Evolutionary conservation across 75 land plant genomes (phyloP).

Genomic region (Adiantum capillusveneris): DNA sequence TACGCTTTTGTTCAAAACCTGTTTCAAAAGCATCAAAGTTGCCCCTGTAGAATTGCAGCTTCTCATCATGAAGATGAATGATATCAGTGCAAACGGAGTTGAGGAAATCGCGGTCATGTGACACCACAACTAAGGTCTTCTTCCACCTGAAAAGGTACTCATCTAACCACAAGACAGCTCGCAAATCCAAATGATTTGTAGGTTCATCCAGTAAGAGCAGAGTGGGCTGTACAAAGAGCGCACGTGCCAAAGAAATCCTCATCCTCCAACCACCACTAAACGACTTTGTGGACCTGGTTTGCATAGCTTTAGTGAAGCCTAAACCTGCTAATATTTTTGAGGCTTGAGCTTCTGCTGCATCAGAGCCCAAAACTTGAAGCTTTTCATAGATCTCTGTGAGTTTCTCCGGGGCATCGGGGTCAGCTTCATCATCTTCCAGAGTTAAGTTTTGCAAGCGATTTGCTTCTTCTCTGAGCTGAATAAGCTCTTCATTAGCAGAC

Average conservation of each 20-base stretch:
- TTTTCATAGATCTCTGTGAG: conserved; percentile 81
- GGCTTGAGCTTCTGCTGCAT: conserved; percentile 75
- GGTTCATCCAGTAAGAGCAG: conserved; percentile 78
- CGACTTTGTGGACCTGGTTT: conserved; percentile 57
- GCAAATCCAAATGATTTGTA: conserved; percentile 57
- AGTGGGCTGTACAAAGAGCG: conserved; percentile 90
- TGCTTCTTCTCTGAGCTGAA: conserved; percentile 62
- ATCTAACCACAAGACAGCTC: conserved; percentile 66
- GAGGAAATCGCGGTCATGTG: conserved; percentile 89
- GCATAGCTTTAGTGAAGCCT: conserved; percentile 90
- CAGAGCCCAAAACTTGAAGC: conserved; percentile 65
- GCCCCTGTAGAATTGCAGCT: conserved; percentile 79
- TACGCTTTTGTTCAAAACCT: conserved; percentile 74
- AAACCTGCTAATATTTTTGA: conserved; percentile 86
- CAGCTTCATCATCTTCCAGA: conserved; percentile 30
- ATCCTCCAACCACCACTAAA: conserved; percentile 99
- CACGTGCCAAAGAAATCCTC: conserved; percentile 90
- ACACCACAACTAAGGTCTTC: conserved; percentile 88
- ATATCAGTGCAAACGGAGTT: conserved; percentile 84
- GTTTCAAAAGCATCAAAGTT: conserved; percentile 88
- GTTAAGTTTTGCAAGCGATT: conserved; percentile 43
- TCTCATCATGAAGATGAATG: conserved; percentile 83
- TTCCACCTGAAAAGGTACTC: conserved; percentile 75
- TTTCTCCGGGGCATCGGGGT: conserved; percentile 36
- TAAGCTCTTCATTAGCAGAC: conserved; percentile 82